These are phyloP conservation scores for Tylopilus felleus DNA, from an alignment of 768 basidiomycete species.

Conservation along the genomic window DNA sequence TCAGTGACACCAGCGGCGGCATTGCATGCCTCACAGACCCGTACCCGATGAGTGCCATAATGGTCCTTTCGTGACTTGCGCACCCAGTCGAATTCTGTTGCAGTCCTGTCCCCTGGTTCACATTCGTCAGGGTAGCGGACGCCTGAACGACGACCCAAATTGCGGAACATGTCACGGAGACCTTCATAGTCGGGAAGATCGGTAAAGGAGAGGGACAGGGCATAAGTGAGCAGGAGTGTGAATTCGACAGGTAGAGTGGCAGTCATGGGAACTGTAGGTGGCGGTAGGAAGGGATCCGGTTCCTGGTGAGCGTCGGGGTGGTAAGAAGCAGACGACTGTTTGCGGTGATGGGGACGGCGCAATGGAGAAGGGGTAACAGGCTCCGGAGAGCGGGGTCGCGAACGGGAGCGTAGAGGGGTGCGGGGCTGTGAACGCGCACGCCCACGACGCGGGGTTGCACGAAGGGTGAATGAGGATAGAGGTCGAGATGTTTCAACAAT, in stretches of 20 bases:
- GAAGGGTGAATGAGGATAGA: slow-evolving; percentile 2
- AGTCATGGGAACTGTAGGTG: slow-evolving; percentile 52
- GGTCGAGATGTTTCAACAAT: slow-evolving; percentile 17
- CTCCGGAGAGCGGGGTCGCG: slow-evolving; percentile 11
- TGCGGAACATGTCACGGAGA: slow-evolving; percentile 67
- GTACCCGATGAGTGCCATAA: slow-evolving; percentile 25
- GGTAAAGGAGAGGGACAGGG: slow-evolving; percentile 79
- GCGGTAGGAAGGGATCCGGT: slow-evolving; percentile 5
- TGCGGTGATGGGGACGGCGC: slow-evolving; percentile 17
- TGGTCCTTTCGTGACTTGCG: slow-evolving; percentile 34
- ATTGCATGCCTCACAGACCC: slow-evolving; percentile 34
- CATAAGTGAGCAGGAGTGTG: slow-evolving; percentile 73
- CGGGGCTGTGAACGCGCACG: slow-evolving; percentile 20
- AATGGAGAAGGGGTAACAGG: slow-evolving; percentile 19
- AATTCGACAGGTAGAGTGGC: slow-evolving; percentile 79
- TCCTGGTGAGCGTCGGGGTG: slow-evolving; percentile 16
- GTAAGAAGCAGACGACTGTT: slow-evolving; percentile 17
- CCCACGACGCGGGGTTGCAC: slow-evolving; percentile 10
- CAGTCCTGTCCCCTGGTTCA: slow-evolving; percentile 13
- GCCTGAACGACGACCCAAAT: slow-evolving; percentile 51
- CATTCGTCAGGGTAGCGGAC: slow-evolving; percentile 36
- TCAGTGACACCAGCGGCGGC: slow-evolving; percentile 27
- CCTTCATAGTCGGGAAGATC: slow-evolving; percentile 89
- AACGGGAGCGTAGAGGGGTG: slow-evolving; percentile 12
- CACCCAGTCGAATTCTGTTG: slow-evolving; percentile 44